Base-by-base conservation (phyloP, 208 protist genomes). In the Leishmania braziliensis region DNA sequence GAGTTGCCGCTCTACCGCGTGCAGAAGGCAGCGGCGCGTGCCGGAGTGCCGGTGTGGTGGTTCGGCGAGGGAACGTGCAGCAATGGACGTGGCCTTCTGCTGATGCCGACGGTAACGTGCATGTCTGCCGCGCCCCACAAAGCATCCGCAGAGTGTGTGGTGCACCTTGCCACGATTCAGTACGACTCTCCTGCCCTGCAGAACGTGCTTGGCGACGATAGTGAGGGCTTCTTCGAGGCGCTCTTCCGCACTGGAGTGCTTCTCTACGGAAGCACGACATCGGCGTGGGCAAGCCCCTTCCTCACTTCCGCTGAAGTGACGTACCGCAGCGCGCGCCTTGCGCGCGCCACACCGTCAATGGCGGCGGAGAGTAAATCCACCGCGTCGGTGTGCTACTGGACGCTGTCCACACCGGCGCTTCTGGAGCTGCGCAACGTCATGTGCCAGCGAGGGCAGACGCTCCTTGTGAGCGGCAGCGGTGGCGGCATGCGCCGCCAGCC, bases 61-160 rank as follows among this genome's bases (percentile, higher is more conserved):
- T 96, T 93, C 54, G 74, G 81, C 5, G 93, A 96, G 66, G 91
- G 90, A 10, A 95, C 88, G 14, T 93, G 90, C 81, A 92, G 82
- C 50, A 96, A 96, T 79, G 93, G 93, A 48, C 91, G 89, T 73
- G 93, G 91, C 20, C 75, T 96, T 72, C 77, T 96, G 62, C 78
- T 66, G 26, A 82, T 92, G 58, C 82, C 77, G 9, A 48, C 58
- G 2, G 76, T 77, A 5, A 62, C 69, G 23, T 79, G 73, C 36
- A 73, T 76, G 18, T 43, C 46, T 29, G 53, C 39, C 6, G 50
- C 48, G 8, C 4, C 75, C 9, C 20, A n/a, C 68, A 6, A 33
- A 18, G 36, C 78, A 18, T 54, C 75, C 23, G 74, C 75, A 51
- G 82, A 46, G 72, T 88, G 88, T 20, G 46, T 79, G 4, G 81